phyloP scores from a whole-genome alignment of 2,329 filamentous ascomycete genomes.

The Claviceps arundinis region DNA sequence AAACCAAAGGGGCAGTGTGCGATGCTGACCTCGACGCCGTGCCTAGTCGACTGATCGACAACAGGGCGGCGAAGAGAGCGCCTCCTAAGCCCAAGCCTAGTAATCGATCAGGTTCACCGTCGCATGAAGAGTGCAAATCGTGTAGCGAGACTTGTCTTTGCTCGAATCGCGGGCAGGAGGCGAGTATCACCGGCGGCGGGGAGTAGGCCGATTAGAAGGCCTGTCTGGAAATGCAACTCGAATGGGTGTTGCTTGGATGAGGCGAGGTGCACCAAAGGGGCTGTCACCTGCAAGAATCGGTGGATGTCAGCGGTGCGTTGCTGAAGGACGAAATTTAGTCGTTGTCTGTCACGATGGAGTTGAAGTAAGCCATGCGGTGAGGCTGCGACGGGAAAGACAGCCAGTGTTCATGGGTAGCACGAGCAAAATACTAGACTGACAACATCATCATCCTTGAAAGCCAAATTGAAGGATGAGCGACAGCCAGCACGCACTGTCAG shows the following conservation, averaged over 20 bases:
- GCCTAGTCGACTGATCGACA: constrained; percentile 11
- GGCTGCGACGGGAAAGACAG: neutral
- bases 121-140: constrained; percentile 14
- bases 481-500: neutral
- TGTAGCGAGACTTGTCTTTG: neutral
- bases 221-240: neutral
- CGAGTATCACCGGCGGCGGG: neutral
- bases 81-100: constrained; percentile 18
- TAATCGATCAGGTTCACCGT: constrained; percentile 17
- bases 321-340: neutral
- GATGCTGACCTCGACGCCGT: constrained; percentile 12
- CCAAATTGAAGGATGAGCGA: neutral
- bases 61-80: constrained; percentile 16
- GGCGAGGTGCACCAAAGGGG: neutral
- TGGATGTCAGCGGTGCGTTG: neutral
- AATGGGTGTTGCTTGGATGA: neutral
- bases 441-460: neutral
- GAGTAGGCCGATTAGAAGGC: neutral
- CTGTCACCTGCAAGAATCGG: neutral
- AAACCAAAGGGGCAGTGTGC: constrained; percentile 13
- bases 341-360: constrained; percentile 1
- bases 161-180: neutral
- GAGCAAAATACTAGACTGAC: neutral
- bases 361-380: neutral
- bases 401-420: neutral